Base-by-base conservation (phyloP, 495 filamentous ascomycete species). In the Gamarada debralockiae region DNA sequence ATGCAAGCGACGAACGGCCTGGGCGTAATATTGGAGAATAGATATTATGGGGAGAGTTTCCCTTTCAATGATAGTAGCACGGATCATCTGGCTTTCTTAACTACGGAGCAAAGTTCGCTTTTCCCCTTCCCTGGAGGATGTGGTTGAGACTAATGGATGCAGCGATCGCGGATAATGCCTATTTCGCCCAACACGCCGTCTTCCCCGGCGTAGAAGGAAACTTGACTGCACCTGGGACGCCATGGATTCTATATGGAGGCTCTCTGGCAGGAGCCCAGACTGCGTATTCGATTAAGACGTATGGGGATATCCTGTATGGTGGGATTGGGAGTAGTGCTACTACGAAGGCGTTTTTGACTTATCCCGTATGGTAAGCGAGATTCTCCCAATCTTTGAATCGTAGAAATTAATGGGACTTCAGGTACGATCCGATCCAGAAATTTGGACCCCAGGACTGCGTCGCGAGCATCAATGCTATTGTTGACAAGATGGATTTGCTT, bases 1-100 rank as follows among this genome's bases (percentile, higher is more conserved):
- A 75, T 75, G 72, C 50, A 71, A 53, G 70, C 69, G 23, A 70
- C 69, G 0, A 66, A 71, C 54, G 72, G 71, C n/a, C 56, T 75
- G 27, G 72, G 72, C 18, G 68, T 74, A 22, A 75, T 75, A 34
- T 63, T 75, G 9, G 72, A 75, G 54, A 73, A 75, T 48, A 59
- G 72, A 21, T 75, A 71, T 46, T 75, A 75, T 50, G 72, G 72
- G 25, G 53, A 63, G 36, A 71, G 68, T 41, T 75, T 62, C 51
- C 71, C 71, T 3, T 68, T 68, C 46, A 64, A 62, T 14, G 64
- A 56, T 20, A 70, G 64, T 52, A 67, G 70, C n/a, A 73, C 71
- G 21, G 72, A 75, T 42, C 58, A 75, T 36, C 53, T 75, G 23
- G 52, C 60, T 9, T 75, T 67, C 56, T 61, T 75, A 50, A 70